Base-by-base conservation (phyloP, 2,329 filamentous ascomycete species). In the Delphinella strobiligena region DNA sequence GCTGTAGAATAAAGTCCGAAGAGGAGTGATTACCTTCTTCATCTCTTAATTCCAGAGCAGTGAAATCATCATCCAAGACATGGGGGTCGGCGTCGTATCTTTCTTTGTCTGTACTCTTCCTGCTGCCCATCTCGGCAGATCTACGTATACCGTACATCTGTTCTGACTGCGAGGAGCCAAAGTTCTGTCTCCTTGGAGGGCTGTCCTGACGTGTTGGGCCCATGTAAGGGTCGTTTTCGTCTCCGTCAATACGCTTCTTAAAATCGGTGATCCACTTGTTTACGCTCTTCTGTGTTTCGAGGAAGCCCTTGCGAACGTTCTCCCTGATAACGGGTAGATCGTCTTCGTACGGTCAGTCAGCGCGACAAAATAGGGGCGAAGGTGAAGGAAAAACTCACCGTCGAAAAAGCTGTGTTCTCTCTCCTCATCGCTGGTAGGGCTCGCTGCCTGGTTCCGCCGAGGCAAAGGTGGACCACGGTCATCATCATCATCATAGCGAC, bases 61-160 rank as follows among this genome's bases (percentile, higher is more conserved):
- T 72, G 63, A 98, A 96, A 54, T 96, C 88, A 52, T 95, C 89
- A 45, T 80, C 79, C 22, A 98, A 69, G 29, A 96, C 77, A 55
- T 88, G 78, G 19, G 89, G 91, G 57, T 98, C 91, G 19, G 88
- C 87, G 59, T 98, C 91, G 56, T 98, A 98, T 42, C 86, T 79
- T 51, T 88, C 82, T 46, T 88, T 86, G 58, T 96, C 89, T 31
- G 81, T 81, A 57, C 88, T 94, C 34, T 38, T 50, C 41, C 45
- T 53, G 38, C 38, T 43, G 14, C 37, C 41, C 18, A 37, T 36
- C 19, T 54, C 54, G 7, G 54, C 49, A 19, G 51, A 52, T 38
- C 50, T 55, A 29, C 54, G 47, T 27, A 59, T 57, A 31, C 58
- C 60, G 45, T 62, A 58, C 40, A 56, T 56, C 50, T 59, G 67